Percentiles rank a stretch among this genome's conserved stretches.
These are phyloP conservation scores for Rhynchosporium graminicola DNA, from an alignment of 2,329 filamentous ascomycete species.

Conservation along the genomic window DNA sequence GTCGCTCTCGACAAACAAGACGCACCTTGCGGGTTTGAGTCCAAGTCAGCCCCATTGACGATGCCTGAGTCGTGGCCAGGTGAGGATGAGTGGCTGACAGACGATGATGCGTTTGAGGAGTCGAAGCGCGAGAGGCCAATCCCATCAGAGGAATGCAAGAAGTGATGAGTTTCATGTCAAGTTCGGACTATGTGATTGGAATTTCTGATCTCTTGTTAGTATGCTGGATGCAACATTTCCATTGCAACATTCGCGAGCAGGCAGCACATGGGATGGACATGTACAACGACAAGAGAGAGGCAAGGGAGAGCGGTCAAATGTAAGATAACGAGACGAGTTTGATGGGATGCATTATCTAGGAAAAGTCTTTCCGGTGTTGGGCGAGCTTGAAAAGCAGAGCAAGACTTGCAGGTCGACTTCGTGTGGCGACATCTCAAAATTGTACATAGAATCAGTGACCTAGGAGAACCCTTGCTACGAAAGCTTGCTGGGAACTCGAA, in stretches of 20 bases:
- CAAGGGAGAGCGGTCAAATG: neutral
- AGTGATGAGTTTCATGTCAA: neutral
- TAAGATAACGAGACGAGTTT: neutral
- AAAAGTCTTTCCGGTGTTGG: neutral
- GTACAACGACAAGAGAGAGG: neutral
- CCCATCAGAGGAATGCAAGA: neutral
- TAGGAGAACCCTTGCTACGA: neutral
- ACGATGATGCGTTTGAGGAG: neutral
- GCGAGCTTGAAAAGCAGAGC: neutral
- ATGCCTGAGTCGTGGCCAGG: conserved; percentile 21
- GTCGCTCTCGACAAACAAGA: conserved; percentile 17
- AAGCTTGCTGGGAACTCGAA: neutral
- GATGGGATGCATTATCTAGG: neutral
- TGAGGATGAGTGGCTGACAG: neutral
- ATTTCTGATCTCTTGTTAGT: neutral
- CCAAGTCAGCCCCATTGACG: conserved; percentile 10
- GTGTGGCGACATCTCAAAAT: neutral
- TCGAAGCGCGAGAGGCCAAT: neutral
- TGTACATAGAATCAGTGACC: neutral
- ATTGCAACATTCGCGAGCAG: neutral
- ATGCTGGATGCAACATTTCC: neutral
- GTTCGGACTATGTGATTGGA: neutral
- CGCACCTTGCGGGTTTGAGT: conserved; percentile 18
- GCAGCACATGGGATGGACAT: neutral
- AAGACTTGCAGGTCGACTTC: neutral